A percentile compares a stretch with the other conserved stretches of the same genome.
Conservation (phyloP, 2,329 filamentous ascomycete genomes). For the Fusarium citri region DNA sequence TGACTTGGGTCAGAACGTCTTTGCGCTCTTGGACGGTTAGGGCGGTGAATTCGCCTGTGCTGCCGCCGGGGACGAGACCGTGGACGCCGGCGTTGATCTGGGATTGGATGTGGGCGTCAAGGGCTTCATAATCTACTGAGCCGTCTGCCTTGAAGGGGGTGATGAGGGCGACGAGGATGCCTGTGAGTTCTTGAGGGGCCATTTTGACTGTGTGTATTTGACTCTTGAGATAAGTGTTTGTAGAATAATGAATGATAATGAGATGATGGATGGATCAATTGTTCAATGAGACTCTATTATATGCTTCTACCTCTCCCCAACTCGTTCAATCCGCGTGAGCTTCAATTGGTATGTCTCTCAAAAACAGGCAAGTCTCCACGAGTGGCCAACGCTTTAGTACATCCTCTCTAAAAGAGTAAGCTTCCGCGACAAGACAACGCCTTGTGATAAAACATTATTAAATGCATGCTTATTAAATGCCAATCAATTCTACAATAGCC, state of each 20-base stretch:
- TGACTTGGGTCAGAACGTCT: constrained; percentile 52
- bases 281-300: constrained; percentile 16
- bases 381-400: background rate
- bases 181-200: constrained; percentile 47
- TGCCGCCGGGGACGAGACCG: constrained; percentile 62
- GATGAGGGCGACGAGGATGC: constrained; percentile 62
- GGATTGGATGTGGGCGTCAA: constrained; percentile 57
- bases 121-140: constrained; percentile 51
- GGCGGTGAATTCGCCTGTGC: constrained; percentile 61
- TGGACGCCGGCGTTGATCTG: constrained; percentile 59
- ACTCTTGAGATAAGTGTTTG: no score
- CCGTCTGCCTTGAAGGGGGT: constrained; percentile 60
- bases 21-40: constrained; percentile 59
- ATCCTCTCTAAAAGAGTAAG: background rate
- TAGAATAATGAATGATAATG: background rate
- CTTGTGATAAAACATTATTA: background rate
- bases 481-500: background rate
- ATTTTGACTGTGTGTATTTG: constrained; percentile 16
- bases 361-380: constrained; percentile 44
- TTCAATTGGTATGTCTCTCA: background rate
- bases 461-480: background rate
- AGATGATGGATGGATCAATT: background rate
- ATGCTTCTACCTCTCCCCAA: constrained; percentile 12
- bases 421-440: background rate
- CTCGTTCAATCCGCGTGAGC: constrained; percentile 24